phyloP scores from a whole-genome alignment of 495 filamentous ascomycete genomes.

The Tuber microsphaerosporum region DNA sequence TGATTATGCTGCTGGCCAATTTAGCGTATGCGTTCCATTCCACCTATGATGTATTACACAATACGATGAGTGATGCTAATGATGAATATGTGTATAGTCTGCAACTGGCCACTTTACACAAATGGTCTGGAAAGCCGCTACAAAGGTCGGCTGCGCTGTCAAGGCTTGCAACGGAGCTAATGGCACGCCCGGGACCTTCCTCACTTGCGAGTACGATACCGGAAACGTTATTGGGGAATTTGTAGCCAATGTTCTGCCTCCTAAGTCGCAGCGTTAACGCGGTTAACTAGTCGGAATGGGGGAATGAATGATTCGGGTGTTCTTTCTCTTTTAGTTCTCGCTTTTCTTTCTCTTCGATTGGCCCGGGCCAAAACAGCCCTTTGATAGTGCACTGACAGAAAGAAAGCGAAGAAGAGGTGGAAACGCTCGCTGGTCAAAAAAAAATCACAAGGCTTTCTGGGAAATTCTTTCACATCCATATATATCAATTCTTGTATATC shows the following conservation, averaged over 20 bases:
- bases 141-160: slow-evolving; percentile 65
- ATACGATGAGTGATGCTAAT: slow-evolving; percentile 1
- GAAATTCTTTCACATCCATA: background rate
- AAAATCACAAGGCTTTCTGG: slow-evolving; percentile 10
- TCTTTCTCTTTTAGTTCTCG: background rate
- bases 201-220: slow-evolving; percentile 75
- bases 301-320: background rate
- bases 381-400: slow-evolving; percentile 5
- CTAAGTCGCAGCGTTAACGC: slow-evolving; percentile 29
- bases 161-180: slow-evolving; percentile 47
- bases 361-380: slow-evolving; percentile 7
- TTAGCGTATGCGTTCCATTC: slow-evolving; percentile 8
- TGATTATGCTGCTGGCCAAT: slow-evolving; percentile 23
- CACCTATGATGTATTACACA: background rate
- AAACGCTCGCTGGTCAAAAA: background rate
- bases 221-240: slow-evolving; percentile 62
- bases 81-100: background rate
- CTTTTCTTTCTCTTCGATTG: background rate
- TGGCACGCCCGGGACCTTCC: slow-evolving; percentile 41
- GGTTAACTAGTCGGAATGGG: background rate
- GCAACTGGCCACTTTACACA: slow-evolving; percentile 73
- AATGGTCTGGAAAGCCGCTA: slow-evolving; percentile 73
- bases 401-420: background rate
- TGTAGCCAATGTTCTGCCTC: slow-evolving; percentile 54
- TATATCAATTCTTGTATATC: slow-evolving; percentile 16